These are phyloP conservation scores for Scenedesmus sp. DNA, from an alignment of 163 green algal species.

Conservation along the genomic window DNA sequence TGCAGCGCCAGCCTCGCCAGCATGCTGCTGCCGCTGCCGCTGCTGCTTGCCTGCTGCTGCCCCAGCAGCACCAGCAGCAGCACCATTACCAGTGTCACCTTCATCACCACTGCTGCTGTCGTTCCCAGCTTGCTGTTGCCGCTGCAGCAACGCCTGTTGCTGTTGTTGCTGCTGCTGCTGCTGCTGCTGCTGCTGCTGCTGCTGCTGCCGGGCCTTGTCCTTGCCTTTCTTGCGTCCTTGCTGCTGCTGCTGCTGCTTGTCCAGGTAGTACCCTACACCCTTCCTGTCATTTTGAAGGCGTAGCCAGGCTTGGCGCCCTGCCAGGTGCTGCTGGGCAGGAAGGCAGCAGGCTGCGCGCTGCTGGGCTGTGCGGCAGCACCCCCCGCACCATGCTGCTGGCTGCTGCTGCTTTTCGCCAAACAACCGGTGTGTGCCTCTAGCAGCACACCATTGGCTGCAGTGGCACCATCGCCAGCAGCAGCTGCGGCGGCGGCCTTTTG, in stretches of 20 bases:
- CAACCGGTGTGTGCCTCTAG: conserved; percentile 19
- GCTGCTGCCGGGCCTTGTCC: conserved; percentile 23
- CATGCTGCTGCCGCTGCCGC: conserved; percentile 31
- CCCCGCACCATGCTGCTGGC: neutral
- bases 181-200: conserved; percentile 17
- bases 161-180: too few species aligned
- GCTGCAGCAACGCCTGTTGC: conserved; percentile 26
- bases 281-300: conserved; percentile 74
- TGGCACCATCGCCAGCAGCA: conserved; percentile 13
- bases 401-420: conserved; percentile 34
- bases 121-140: conserved; percentile 11
- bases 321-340: conserved; percentile 68
- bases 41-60: conserved; percentile 19
- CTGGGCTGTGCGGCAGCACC: neutral
- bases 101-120: conserved; percentile 9
- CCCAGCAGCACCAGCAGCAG: neutral
- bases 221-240: neutral
- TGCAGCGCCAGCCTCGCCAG: conserved; percentile 14
- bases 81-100: neutral
- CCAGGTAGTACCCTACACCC: conserved; percentile 84
- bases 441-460: neutral
- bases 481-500: neutral
- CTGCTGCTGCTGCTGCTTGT: conserved; percentile 46
- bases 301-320: conserved; percentile 67
- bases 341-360: conserved; percentile 44